phyloP scores from a whole-genome alignment of 2,329 filamentous ascomycete genomes.

The Fusarium nygamai region DNA sequence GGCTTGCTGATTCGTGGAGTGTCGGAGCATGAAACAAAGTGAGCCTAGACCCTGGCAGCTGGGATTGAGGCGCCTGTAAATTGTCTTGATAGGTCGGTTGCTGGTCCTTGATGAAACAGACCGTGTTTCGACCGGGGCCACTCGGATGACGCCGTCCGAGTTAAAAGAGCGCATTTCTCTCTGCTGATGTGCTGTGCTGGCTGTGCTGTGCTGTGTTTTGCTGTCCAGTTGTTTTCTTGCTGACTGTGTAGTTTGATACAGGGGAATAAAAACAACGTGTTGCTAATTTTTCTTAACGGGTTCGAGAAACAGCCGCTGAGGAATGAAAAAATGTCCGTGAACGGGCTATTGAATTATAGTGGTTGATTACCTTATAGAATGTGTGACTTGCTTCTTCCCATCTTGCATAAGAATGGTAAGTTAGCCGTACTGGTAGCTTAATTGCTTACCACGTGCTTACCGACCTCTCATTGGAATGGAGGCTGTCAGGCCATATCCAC shows the following conservation, averaged over 20 bases:
- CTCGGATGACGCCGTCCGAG: slow-evolving; percentile 34
- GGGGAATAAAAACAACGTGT: neutral
- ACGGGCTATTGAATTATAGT: neutral
- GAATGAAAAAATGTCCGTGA: neutral
- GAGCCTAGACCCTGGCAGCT: slow-evolving; percentile 40
- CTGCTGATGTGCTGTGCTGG: neutral
- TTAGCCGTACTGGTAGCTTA: neutral
- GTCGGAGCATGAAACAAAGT: slow-evolving; percentile 42
- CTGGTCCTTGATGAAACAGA: slow-evolving; percentile 42
- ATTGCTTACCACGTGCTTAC: neutral
- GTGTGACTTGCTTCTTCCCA: neutral
- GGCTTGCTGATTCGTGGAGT: slow-evolving; percentile 36
- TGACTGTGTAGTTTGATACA: neutral
- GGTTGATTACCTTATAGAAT: neutral
- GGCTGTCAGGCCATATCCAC: slow-evolving; percentile 2
- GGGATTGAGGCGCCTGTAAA: slow-evolving; percentile 36
- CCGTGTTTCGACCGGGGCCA: slow-evolving; percentile 42
- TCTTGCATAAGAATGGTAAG: neutral
- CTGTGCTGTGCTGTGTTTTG: neutral
- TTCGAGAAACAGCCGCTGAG: neutral
- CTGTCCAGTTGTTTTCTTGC: neutral
- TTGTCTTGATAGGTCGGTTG: slow-evolving; percentile 40
- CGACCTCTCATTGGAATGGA: neutral
- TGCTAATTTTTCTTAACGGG: neutral
- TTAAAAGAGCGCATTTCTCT: slow-evolving; percentile 20